phyloP scores from a whole-genome alignment of 306 rosid genomes.

The Citrullus amarus region DNA sequence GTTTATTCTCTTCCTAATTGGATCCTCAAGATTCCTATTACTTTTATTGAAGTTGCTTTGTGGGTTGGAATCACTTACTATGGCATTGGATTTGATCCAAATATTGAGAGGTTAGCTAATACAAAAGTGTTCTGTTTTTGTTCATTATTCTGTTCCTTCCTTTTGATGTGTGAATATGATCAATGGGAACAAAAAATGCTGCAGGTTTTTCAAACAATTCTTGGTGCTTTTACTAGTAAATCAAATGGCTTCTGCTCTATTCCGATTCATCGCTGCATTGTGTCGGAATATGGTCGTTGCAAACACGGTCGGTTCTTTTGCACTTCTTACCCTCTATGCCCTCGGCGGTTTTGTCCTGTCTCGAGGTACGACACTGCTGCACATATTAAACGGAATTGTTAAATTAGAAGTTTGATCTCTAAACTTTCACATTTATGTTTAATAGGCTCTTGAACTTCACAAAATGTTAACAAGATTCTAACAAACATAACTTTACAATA shows the following conservation, averaged over 20 bases:
- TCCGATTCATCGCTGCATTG: conserved; percentile 36
- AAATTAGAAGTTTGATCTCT: no score
- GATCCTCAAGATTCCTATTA: conserved; percentile 48
- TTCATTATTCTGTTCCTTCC: background rate
- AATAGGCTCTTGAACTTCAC: background rate
- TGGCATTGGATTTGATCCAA: conserved; percentile 51
- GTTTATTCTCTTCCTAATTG: conserved; percentile 50
- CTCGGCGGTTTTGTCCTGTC: conserved; percentile 62
- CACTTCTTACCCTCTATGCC: conserved; percentile 27
- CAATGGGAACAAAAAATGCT: background rate
- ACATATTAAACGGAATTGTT: background rate
- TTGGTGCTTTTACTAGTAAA: conserved; percentile 31
- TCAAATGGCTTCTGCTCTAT: conserved; percentile 58
- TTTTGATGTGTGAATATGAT: background rate
- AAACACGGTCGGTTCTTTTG: conserved; percentile 46
- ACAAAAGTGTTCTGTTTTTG: background rate
- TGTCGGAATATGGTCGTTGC: conserved; percentile 44
- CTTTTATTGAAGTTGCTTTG: conserved; percentile 34
- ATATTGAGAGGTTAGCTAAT: conserved; percentile 29
- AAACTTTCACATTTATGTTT: no score
- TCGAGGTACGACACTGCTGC: conserved; percentile 28
- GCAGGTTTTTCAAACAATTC: conserved; percentile 51
- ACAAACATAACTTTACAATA: background rate
- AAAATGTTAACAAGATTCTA: no score
- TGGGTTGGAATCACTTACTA: conserved; percentile 57